Evolutionary conservation across 2,329 filamentous ascomycete genomes (phyloP), one percentile per base, ranked within the genome.

Genomic region (Colletotrichum sp.): DNA sequence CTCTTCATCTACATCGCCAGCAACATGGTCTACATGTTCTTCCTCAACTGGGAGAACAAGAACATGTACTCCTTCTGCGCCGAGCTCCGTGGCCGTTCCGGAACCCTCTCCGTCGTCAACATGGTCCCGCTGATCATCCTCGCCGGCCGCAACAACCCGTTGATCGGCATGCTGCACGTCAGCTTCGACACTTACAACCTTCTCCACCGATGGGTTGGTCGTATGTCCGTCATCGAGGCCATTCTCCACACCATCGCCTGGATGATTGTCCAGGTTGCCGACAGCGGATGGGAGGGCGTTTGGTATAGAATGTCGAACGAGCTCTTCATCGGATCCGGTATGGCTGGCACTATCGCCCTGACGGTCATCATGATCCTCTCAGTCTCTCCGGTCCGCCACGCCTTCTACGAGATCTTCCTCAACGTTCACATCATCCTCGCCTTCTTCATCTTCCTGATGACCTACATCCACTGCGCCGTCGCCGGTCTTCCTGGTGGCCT

Each of bases 361-460:
- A 80, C 91, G 55, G 82, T 94, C 60, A 88, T 99, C 62, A 81
- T 94, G 70, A 81, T 98, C 68, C 88, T 93, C 32, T 93, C 95
- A 12, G 87, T 94, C 70, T 96, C 95, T 4, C 94, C 96, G 0
- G 82, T 99, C 68, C 93, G 97, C 77, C 96, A 98, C 84, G 96
- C 96, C 52, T 98, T 98, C 83, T 99, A 99, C 87, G 97, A 99
- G 86, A 98, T 95, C 1, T 99, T 99, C 86, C 90, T 99, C 80
- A 95, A 95, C 82, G 85, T 94, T 34, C 97, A 99, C 86, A 96
- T 98, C 79, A 84, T 95, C 48, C 86, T 98, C 67, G 95, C 93
- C 52, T 84, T 93, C 44, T 82, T 95, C 70, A 87, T 89, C 64
- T 90, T 98, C 67, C 88, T 91, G 72, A 93, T 93, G 80, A 92